These are phyloP conservation scores for Leptodermis oblonga DNA, from an alignment of 257 asterid species.

Conservation along the genomic window DNA sequence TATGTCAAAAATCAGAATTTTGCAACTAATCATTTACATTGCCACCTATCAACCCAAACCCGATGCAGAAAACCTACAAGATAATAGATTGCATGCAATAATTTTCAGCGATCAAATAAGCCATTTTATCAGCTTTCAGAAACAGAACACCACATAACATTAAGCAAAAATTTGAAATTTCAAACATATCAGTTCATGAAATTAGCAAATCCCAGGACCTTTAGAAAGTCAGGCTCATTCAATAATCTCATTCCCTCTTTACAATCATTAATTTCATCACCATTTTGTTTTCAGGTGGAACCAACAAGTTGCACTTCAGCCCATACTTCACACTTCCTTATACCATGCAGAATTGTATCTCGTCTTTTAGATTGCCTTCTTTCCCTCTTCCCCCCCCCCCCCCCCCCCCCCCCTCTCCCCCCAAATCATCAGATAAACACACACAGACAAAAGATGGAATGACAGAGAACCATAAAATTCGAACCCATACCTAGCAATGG, in stretches of 20 bases:
- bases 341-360: neutral
- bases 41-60: neutral
- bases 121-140: neutral
- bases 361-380: neutral
- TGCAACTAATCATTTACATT: neutral
- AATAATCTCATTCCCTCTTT: neutral
- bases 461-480: neutral
- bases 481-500: slow-evolving; percentile 61
- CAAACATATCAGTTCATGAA: neutral
- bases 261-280: too few species aligned
- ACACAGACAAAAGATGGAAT: neutral
- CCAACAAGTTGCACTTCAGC: neutral
- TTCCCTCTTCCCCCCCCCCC: too few species aligned
- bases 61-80: neutral
- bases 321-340: neutral
- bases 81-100: neutral
- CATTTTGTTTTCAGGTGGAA: neutral
- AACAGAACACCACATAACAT: neutral
- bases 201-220: neutral
- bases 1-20: neutral
- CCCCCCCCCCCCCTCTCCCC: too few species aligned
- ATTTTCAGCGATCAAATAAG: neutral
- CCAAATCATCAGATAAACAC: neutral
- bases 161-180: neutral
- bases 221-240: neutral